phyloP scores from a whole-genome alignment of 78 protist species.

The Dictyostelium discoideum region DNA sequence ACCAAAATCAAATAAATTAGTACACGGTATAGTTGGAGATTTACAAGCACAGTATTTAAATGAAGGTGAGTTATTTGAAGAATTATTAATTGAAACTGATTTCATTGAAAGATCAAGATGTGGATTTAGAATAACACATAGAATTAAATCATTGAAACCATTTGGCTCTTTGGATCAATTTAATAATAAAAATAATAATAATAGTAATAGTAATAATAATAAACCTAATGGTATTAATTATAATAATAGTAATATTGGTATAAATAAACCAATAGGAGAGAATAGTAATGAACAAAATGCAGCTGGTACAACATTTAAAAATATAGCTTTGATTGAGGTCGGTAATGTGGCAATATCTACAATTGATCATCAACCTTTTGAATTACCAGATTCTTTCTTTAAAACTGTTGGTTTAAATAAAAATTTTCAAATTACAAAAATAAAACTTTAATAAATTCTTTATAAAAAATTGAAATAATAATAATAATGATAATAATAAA shows the following conservation, averaged over 20 bases:
- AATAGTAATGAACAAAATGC: background rate
- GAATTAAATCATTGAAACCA: conserved; percentile 21
- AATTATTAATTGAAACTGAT: conserved; percentile 36
- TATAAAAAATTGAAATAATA: background rate
- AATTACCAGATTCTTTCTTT: conserved; percentile 39
- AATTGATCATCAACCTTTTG: conserved; percentile 19
- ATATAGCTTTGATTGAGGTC: conserved; percentile 37
- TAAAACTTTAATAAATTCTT: background rate
- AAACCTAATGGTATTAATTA: background rate
- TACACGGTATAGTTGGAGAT: background rate
- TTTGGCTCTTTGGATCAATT: conserved; percentile 25
- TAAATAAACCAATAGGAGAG: background rate
- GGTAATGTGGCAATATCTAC: conserved; percentile 32
- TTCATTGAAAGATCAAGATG: conserved; percentile 21
- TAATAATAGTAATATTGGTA: background rate
- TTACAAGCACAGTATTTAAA: conserved; percentile 4
- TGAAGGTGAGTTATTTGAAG: conserved; percentile 26
- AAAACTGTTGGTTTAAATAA: conserved; percentile 32
- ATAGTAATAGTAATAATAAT: background rate
- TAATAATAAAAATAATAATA: background rate
- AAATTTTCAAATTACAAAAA: background rate
- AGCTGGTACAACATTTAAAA: conserved; percentile 50
- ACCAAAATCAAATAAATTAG: background rate
- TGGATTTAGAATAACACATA: conserved; percentile 63
- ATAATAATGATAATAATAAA: no score